Evolutionary conservation across 805 yeast species (phyloP).

Genomic region (Scheffersomyces lignosus): DNA sequence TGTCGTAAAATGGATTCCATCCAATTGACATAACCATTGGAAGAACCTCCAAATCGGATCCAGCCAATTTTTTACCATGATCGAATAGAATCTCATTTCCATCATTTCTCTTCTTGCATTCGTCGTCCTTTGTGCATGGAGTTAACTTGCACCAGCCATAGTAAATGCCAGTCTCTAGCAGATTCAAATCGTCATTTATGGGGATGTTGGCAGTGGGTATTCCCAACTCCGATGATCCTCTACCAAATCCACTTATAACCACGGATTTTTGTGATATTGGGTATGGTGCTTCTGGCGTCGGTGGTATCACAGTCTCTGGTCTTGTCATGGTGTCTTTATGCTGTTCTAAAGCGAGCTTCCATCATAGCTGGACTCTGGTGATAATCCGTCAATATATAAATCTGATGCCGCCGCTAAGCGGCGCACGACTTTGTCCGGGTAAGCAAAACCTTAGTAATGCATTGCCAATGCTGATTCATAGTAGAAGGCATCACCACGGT

Average conservation of each 20-base stretch:
- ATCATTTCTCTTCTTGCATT: constrained; percentile 18
- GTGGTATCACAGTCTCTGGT: constrained; percentile 46
- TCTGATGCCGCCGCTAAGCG: too few species aligned
- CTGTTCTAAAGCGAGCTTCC: too few species aligned
- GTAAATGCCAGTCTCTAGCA: constrained; percentile 77
- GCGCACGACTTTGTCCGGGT: too few species aligned
- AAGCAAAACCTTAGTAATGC: too few species aligned
- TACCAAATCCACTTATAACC: constrained; percentile 83
- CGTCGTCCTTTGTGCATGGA: constrained; percentile 14
- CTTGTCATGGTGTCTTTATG: constrained; percentile 29
- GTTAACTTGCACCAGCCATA: constrained; percentile 67
- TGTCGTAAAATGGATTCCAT: constrained; percentile 89
- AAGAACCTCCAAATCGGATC: constrained; percentile 45
- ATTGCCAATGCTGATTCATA: too few species aligned
- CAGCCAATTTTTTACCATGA: constrained; percentile 54
- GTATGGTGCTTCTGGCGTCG: constrained; percentile 50
- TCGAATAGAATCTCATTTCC: constrained; percentile 47
- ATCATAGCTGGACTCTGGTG: too few species aligned
- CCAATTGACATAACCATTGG: constrained; percentile 98
- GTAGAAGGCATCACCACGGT: too few species aligned
- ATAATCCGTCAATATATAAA: too few species aligned
- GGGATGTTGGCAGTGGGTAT: constrained; percentile 94
- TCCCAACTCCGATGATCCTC: constrained; percentile 92
- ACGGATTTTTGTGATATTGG: constrained; percentile 44
- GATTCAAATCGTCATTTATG: constrained; percentile 45